Evolutionary conservation across 805 yeast genomes (phyloP).

Genomic region (Maudiozyma pseudohumilis): DNA sequence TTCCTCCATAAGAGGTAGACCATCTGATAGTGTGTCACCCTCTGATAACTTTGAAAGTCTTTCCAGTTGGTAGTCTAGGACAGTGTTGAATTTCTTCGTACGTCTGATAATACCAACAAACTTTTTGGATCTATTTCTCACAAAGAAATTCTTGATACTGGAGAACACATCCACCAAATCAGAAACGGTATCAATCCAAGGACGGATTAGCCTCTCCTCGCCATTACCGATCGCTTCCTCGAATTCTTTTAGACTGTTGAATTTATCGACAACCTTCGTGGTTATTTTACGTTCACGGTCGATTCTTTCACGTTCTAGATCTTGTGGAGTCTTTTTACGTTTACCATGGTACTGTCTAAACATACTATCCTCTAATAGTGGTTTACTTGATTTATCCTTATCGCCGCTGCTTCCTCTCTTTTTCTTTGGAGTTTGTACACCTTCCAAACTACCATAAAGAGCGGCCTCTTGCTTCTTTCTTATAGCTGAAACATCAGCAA

Average conservation of each 20-base stretch:
- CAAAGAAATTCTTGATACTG: slow-evolving; percentile 67
- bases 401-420: slow-evolving; percentile 1
- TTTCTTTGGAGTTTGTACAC: neutral
- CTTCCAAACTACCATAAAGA: slow-evolving; percentile 8
- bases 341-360: slow-evolving; percentile 20
- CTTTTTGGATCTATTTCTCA: slow-evolving; percentile 58
- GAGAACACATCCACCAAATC: slow-evolving; percentile 78
- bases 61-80: slow-evolving; percentile 63
- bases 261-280: slow-evolving; percentile 46
- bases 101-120: slow-evolving; percentile 60
- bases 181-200: slow-evolving; percentile 79
- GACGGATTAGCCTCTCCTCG: slow-evolving; percentile 51
- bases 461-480: slow-evolving; percentile 26
- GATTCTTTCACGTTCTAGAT: slow-evolving; percentile 35
- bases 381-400: slow-evolving; percentile 17
- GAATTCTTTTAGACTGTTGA: slow-evolving; percentile 44
- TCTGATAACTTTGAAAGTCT: slow-evolving; percentile 58
- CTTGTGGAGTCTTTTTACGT: slow-evolving; percentile 27
- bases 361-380: slow-evolving; percentile 26
- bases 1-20: slow-evolving; percentile 31
- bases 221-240: slow-evolving; percentile 38
- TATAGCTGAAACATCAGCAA: slow-evolving; percentile 44
- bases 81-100: slow-evolving; percentile 50
- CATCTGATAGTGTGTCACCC: slow-evolving; percentile 35
- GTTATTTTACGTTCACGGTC: slow-evolving; percentile 51